Percentiles rank a stretch among this genome's conserved stretches.
Evolutionary conservation across 805 yeast genomes (phyloP).

Genomic region (Pichia gijzeniarum): DNA sequence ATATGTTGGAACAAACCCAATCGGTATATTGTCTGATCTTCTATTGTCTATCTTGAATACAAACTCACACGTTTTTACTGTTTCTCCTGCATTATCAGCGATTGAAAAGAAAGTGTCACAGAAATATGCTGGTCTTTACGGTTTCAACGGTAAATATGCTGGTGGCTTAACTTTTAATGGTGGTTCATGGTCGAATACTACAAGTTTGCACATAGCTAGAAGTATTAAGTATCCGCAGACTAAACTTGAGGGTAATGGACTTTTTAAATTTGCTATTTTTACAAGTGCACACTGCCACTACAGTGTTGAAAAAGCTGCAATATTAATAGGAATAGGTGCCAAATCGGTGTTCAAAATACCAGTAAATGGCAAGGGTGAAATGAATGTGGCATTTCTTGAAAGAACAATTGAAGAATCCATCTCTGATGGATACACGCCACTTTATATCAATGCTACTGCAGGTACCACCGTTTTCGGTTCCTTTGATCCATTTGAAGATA

Average conservation of each 20-base stretch:
- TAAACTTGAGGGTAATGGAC: constrained; percentile 49
- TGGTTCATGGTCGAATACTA: constrained; percentile 81
- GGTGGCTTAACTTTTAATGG: constrained; percentile 87
- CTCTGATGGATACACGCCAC: constrained; percentile 57
- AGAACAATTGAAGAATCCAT: constrained; percentile 36
- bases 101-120: constrained; percentile 64
- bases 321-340: constrained; percentile 66
- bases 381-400: constrained; percentile 46
- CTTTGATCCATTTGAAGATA: constrained; percentile 58
- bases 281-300: constrained; percentile 72
- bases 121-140: constrained; percentile 63
- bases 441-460: constrained; percentile 77
- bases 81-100: constrained; percentile 71
- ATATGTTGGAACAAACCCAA: constrained; percentile 81
- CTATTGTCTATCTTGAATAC: constrained; percentile 67
- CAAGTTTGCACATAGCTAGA: constrained; percentile 73
- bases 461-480: constrained; percentile 89
- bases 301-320: constrained; percentile 76
- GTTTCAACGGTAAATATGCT: constrained; percentile 46
- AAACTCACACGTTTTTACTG: constrained; percentile 80
- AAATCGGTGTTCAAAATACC: constrained; percentile 55
- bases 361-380: constrained; percentile 48
- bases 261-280: constrained; percentile 57
- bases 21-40: constrained; percentile 70
- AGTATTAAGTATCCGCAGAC: constrained; percentile 62